A percentile compares a stretch with the other conserved stretches of the same genome.
These are phyloP conservation scores for Raphanus sativus DNA, from an alignment of 345 rosid genomes.

Conservation along the genomic window DNA sequence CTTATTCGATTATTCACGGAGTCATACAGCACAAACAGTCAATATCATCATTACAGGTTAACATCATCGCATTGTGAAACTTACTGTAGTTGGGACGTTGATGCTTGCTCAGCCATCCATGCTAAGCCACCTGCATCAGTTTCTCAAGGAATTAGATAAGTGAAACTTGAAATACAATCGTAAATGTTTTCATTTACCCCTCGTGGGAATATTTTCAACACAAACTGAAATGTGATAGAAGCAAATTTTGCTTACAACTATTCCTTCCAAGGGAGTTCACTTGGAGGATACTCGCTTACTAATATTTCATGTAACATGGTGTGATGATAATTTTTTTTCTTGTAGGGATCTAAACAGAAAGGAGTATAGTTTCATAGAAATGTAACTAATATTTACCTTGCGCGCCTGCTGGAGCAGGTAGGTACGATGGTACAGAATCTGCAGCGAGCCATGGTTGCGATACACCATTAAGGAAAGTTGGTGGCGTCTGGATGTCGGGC, in stretches of 20 bases:
- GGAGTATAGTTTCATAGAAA: not conserved
- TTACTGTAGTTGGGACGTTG: constrained; percentile 70
- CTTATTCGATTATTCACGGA: not conserved
- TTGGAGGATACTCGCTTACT: not conserved
- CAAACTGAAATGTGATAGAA: not conserved
- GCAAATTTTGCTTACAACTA: not conserved
- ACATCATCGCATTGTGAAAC: constrained; percentile 26
- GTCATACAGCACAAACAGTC: not conserved
- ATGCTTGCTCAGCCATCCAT: constrained; percentile 58
- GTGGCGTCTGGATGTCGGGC: constrained; percentile 54
- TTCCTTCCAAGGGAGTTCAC: not conserved
- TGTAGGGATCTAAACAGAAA: not conserved
- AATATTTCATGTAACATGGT: constrained; percentile 3
- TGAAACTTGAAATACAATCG: constrained; percentile 2
- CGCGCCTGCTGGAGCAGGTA: constrained; percentile 45
- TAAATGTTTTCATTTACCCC: not conserved
- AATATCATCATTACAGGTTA: not conserved
- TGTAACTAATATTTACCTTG: constrained; percentile 51
- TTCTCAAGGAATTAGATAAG: constrained; percentile 22
- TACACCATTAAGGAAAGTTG: constrained; percentile 51
- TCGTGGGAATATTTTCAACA: constrained; percentile 1
- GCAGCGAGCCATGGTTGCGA: constrained; percentile 58
- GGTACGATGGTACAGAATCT: constrained; percentile 31
- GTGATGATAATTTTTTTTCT: constrained; percentile 4
- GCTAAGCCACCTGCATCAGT: constrained; percentile 69